Evolutionary conservation across 768 basidiomycete genomes (phyloP).

Genomic region (Tylopilus rubrobrunneus): DNA sequence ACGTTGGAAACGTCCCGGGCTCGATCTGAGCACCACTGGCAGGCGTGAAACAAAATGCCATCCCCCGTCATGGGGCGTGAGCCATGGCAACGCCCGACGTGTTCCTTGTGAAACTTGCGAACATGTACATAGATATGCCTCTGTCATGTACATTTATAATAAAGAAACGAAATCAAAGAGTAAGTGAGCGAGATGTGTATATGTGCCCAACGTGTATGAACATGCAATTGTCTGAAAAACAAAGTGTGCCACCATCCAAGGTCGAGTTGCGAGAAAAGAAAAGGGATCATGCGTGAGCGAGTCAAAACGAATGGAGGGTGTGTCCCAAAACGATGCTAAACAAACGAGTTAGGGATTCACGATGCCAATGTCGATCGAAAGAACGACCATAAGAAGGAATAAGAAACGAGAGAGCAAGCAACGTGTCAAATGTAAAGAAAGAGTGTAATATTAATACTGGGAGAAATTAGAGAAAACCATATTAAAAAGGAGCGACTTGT

Average conservation of each 20-base stretch:
- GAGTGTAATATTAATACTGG: slow-evolving; percentile 1
- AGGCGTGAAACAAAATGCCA: no score
- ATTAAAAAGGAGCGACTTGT: slow-evolving; percentile 9
- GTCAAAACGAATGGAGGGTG: not conserved
- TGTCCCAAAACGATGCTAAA: slow-evolving; percentile 17
- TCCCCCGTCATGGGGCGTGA: no score
- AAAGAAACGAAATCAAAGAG: not conserved
- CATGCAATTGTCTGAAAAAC: not conserved
- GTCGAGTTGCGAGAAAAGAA: not conserved
- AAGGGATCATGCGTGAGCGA: not conserved
- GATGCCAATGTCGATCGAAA: not conserved
- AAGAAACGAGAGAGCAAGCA: slow-evolving; percentile 2
- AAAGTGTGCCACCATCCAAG: not conserved
- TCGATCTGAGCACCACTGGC: no score
- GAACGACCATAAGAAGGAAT: not conserved
- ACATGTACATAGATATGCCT: no score
- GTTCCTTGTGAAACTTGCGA: no score
- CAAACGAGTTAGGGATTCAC: not conserved
- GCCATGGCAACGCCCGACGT: no score
- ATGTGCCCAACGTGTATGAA: not conserved
- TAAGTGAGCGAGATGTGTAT: not conserved
- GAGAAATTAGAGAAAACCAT: slow-evolving; percentile 10
- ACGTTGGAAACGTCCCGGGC: no score
- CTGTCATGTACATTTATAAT: no score
- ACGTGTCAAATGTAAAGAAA: slow-evolving; percentile 13